These are phyloP conservation scores for Ganoderma sinense DNA, from an alignment of 1,284 basidiomycete species.

Conservation along the genomic window DNA sequence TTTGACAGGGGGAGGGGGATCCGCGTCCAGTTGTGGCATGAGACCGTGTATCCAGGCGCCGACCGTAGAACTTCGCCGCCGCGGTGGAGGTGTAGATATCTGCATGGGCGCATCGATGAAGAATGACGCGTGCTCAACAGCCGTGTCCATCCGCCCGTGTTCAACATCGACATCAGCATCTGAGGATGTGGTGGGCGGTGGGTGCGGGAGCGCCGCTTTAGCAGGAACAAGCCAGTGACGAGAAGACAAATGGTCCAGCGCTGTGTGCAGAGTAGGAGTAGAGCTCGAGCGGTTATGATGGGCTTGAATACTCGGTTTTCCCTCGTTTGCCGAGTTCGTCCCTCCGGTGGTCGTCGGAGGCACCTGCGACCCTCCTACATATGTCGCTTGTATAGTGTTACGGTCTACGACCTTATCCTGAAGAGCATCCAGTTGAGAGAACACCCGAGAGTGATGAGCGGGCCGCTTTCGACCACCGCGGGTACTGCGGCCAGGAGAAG, in stretches of 20 bases:
- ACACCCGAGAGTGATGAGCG: slow-evolving; percentile 41
- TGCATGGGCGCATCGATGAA: slow-evolving; percentile 40
- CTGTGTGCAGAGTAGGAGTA: slow-evolving; percentile 32
- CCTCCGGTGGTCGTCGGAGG: background rate
- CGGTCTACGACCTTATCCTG: slow-evolving; percentile 20
- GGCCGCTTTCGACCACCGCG: slow-evolving; percentile 26
- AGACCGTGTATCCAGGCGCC: slow-evolving; percentile 28
- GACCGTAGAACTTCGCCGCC: slow-evolving; percentile 29
- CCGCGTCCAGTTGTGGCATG: slow-evolving; percentile 30
- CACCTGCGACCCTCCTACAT: background rate
- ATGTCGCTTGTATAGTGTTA: slow-evolving; percentile 9
- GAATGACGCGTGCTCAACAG: slow-evolving; percentile 37
- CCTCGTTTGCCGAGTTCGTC: background rate
- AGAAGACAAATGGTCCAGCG: slow-evolving; percentile 32
- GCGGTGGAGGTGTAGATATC: slow-evolving; percentile 41
- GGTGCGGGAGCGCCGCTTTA: slow-evolving; percentile 34
- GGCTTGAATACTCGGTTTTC: background rate
- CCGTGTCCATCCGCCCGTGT: slow-evolving; percentile 26
- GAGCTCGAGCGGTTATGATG: slow-evolving; percentile 38
- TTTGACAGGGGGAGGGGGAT: slow-evolving; percentile 24
- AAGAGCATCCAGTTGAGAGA: slow-evolving; percentile 38
- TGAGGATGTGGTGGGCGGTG: slow-evolving; percentile 23
- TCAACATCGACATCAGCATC: slow-evolving; percentile 12
- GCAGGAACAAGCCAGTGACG: slow-evolving; percentile 43
- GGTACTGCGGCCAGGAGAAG: slow-evolving; percentile 46